Conservation (phyloP, 2,329 filamentous ascomycete genomes). For the Calonectria pauciramosa region DNA sequence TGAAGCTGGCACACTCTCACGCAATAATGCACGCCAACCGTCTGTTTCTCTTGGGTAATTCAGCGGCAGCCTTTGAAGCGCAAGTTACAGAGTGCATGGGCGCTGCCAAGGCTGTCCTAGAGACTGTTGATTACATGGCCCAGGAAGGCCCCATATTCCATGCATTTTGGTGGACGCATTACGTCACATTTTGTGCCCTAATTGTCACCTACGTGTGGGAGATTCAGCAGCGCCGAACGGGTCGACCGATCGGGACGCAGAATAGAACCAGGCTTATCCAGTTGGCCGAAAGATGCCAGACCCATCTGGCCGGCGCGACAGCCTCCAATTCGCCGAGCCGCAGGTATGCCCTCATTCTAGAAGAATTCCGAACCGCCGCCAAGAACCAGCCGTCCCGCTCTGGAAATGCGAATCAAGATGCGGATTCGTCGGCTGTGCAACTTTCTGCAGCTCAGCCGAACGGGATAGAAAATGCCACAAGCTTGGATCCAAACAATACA, state of each 20-base stretch:
- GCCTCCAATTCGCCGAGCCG: constrained; percentile 38
- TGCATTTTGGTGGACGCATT: constrained; percentile 68
- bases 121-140: constrained; percentile 58
- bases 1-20: constrained; percentile 68
- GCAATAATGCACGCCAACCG: constrained; percentile 69
- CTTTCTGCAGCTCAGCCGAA: background rate
- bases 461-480: background rate
- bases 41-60: constrained; percentile 61
- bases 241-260: constrained; percentile 19
- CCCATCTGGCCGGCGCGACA: constrained; percentile 32
- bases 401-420: background rate
- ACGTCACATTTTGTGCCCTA: constrained; percentile 68
- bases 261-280: constrained; percentile 36
- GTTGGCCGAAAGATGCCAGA: constrained; percentile 43
- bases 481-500: background rate
- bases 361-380: constrained; percentile 30
- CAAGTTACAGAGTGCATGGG: constrained; percentile 59
- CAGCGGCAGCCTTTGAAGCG: constrained; percentile 12
- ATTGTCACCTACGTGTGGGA: constrained; percentile 68
- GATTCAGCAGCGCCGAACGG: constrained; percentile 42
- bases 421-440: background rate
- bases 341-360: constrained; percentile 36
- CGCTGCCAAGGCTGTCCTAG: constrained; percentile 50
- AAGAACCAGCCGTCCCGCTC: background rate
- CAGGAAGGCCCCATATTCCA: constrained; percentile 56